Base-by-base conservation (phyloP, 2,329 filamentous ascomycete genomes). In the Byssochlamys sp. region DNA sequence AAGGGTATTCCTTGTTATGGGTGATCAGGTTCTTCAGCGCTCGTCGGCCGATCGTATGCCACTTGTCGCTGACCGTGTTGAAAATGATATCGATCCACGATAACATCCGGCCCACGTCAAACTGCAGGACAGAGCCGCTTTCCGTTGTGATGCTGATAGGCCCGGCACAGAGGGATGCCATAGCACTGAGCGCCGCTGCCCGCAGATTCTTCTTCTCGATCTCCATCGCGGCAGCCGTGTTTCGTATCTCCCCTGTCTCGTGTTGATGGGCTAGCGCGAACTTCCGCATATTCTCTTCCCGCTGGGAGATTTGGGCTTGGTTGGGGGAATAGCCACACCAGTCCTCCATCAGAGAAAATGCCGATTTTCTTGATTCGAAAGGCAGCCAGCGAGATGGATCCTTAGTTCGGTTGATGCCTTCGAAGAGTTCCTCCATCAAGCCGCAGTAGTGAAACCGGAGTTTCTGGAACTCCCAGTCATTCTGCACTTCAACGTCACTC, bases 301-400 rank as follows among this genome's bases (percentile, higher is more conserved):
- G 82, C 58, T 87, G 85, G 4, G 86, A 84, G 48, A 96, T 89
- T 62, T 95, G 89, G 12, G 77, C 80, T 69, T 95, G 90, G 62
- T 96, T 96, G 0, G 91, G 90, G 6, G 91, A 96, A 71, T 95
- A 96, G 2, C 94, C 94, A 70, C 94, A 99, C 95, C 95, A 99
- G 63, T 97, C 92, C 73, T 99, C 94, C 91, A 99, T 97, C 53
- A 99, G 77, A 0, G 91, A 87, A 69, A 99, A 99, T 0, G 92
- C 89, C 4, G 94, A 96, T 70, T 96, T 96, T 48, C 95, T 82
- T 11, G 91, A 90, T 71, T 99, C 94, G 67, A 99, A 99, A 0
- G 94, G 91, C 84, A 99, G 94, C 92, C 94, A 99, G 31, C 90
- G 83, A 3, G 90, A 87, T 1, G 91, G 88, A 59, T 96, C 90